Percentiles rank a stretch among this genome's conserved stretches.
phyloP scores from a whole-genome alignment of 2,329 filamentous ascomycete genomes.

The Trichoderma citrinoviride region DNA sequence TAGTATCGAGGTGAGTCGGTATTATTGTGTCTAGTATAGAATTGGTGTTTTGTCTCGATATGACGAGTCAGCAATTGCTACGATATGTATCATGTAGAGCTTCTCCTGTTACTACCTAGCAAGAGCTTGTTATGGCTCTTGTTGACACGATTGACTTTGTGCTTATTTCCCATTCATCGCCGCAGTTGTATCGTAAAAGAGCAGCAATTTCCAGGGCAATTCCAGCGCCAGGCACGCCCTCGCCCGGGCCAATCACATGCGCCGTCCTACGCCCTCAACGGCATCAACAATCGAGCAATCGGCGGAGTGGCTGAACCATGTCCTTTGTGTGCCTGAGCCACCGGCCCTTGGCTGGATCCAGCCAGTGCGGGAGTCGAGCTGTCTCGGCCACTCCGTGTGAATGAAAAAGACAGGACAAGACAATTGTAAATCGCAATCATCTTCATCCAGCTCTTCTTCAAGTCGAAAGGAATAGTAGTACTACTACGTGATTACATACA shows the following conservation, averaged over 20 bases:
- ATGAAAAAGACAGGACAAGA: background rate
- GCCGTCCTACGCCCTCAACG: background rate
- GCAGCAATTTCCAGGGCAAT: background rate
- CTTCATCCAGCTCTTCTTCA: no score
- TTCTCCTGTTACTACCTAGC: no score
- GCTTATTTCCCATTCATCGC: no score
- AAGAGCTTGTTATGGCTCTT: background rate
- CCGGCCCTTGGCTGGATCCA: background rate
- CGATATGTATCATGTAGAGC: no score
- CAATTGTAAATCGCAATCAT: background rate
- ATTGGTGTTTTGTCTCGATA: no score
- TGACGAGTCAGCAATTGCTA: no score
- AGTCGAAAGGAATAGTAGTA: no score
- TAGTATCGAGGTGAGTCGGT: background rate
- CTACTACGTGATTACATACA: no score
- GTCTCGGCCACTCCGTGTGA: background rate
- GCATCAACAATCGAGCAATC: slow-evolving; percentile 15
- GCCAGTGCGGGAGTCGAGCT: background rate
- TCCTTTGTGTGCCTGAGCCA: background rate
- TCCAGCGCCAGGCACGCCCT: background rate
- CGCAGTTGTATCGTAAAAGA: background rate
- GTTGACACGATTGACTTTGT: background rate
- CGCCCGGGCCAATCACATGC: background rate
- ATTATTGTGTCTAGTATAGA: background rate
- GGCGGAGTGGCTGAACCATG: slow-evolving; percentile 6